Evolutionary conservation across 345 rosid genomes (phyloP).

Genomic region (Syzygium jambos): DNA sequence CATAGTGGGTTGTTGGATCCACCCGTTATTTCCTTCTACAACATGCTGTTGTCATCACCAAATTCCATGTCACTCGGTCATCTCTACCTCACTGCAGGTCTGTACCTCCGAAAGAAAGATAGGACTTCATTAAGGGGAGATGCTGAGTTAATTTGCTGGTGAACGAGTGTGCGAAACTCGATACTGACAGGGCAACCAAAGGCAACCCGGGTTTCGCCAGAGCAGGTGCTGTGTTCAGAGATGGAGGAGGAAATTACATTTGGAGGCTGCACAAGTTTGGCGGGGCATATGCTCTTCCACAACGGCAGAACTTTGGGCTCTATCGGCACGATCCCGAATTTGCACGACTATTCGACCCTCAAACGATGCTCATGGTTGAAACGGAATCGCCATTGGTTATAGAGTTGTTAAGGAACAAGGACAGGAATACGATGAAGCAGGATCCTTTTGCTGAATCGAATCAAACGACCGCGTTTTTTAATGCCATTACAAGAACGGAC

Average conservation of each 20-base stretch:
- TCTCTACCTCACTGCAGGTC: not conserved
- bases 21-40: not conserved
- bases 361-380: not conserved
- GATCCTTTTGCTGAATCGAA: not conserved
- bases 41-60: not conserved
- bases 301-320: not conserved
- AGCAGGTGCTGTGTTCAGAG: not conserved
- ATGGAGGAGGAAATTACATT: not conserved
- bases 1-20: not conserved
- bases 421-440: not conserved
- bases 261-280: not conserved
- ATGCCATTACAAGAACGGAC: not conserved
- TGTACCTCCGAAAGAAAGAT: not conserved
- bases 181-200: not conserved
- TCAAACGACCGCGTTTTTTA: not conserved
- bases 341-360: not conserved
- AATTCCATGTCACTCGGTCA: not conserved
- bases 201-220: not conserved
- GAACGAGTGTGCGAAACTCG: not conserved
- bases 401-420: not conserved
- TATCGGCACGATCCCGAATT: not conserved
- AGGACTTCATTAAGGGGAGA: not conserved
- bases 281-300: not conserved
- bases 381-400: not conserved
- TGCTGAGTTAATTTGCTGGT: not conserved